These are phyloP conservation scores for Backusella australiensis DNA, from an alignment of 192 early-diverging fungal genomes.

Conservation along the genomic window DNA sequence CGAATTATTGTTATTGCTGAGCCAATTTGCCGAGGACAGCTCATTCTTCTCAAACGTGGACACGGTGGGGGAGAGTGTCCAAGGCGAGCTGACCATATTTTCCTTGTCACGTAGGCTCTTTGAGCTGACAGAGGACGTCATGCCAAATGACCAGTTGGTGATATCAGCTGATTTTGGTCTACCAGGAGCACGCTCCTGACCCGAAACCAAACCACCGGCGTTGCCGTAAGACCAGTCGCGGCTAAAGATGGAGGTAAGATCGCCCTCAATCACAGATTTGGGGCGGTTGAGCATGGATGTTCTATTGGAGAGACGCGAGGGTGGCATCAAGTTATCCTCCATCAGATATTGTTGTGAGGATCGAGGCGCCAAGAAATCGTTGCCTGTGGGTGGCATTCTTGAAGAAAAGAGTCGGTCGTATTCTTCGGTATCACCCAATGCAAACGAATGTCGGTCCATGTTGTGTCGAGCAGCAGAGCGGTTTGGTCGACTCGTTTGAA, in stretches of 20 bases:
- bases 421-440: slow-evolving; percentile 33
- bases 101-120: neutral
- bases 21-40: neutral
- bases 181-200: slow-evolving; percentile 9
- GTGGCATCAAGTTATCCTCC: neutral
- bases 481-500: slow-evolving; percentile 15
- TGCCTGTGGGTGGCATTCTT: neutral
- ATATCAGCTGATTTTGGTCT: slow-evolving; percentile 41
- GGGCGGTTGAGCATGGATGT: slow-evolving; percentile 7
- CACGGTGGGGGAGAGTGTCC: neutral
- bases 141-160: slow-evolving; percentile 32
- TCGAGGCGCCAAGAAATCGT: slow-evolving; percentile 6
- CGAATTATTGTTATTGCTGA: neutral
- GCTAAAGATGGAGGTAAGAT: slow-evolving; percentile 16
- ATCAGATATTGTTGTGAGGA: neutral
- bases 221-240: slow-evolving; percentile 21
- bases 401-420: slow-evolving; percentile 15
- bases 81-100: neutral
- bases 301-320: neutral
- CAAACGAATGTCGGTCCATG: slow-evolving; percentile 34
- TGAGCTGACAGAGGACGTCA: slow-evolving; percentile 1
- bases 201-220: neutral
- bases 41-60: neutral
- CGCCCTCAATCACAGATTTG: slow-evolving; percentile 33
- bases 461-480: neutral